Percentiles rank a stretch among this genome's conserved stretches.
These are phyloP conservation scores for Suhomyces pyralidae DNA, from an alignment of 805 yeast genomes.

Conservation along the genomic window DNA sequence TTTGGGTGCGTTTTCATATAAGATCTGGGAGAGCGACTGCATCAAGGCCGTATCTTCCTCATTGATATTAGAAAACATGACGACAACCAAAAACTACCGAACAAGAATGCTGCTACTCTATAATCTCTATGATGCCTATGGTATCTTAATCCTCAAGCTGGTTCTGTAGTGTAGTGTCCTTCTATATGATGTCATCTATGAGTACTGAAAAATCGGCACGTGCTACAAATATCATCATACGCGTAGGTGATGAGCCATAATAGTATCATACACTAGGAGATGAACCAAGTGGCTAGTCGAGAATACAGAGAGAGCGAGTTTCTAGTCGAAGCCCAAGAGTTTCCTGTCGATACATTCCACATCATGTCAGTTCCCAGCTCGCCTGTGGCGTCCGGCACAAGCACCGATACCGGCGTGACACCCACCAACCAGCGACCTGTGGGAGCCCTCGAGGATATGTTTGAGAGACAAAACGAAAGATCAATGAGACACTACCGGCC, in stretches of 20 bases:
- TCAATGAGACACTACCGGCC: constrained; percentile 14
- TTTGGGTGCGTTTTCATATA: background rate
- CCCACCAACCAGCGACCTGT: background rate
- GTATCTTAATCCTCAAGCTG: too few relatives aligned
- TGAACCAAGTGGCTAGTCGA: background rate
- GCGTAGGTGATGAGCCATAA: background rate
- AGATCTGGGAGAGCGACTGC: background rate
- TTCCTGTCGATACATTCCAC: constrained; percentile 8
- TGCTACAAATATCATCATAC: background rate
- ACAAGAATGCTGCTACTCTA: background rate
- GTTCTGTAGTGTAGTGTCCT: background rate
- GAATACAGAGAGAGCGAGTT: constrained; percentile 1
- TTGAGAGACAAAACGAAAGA: constrained; percentile 16
- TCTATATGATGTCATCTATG: background rate
- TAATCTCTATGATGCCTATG: too few relatives aligned
- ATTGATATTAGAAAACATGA: background rate
- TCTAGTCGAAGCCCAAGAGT: constrained; percentile 5
- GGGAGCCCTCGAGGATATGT: constrained; percentile 16
- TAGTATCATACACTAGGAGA: background rate
- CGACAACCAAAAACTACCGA: background rate
- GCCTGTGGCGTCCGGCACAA: constrained; percentile 1
- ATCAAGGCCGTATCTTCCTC: constrained; percentile 7
- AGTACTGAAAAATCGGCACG: background rate
- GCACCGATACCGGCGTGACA: background rate
- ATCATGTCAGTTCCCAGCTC: constrained; percentile 10